Evolutionary conservation across 352 stramenopile species (phyloP), one percentile per base, ranked within the genome.

Genomic region (Pythium chondricola): DNA sequence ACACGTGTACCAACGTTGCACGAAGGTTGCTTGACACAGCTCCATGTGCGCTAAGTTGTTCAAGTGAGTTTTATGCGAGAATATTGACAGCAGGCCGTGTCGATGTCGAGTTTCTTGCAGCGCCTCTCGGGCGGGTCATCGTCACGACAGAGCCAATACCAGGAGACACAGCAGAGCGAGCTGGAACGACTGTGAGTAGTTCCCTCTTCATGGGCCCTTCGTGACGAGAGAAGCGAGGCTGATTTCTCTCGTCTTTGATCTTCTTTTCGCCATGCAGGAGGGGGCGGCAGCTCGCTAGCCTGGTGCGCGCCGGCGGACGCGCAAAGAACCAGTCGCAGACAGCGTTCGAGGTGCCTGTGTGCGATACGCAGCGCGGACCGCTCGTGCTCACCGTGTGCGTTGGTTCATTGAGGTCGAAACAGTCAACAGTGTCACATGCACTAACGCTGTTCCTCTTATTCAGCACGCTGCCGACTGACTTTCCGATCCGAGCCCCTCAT

Each of bases 311-410:
- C 3, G 82, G 82, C 32, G 79, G 72, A n/a, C 69, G 76, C 45
- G 82, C 82, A 27, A 89, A 85, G 64, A 89, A 93, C 63, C 78
- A 87, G 46, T 71, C 88, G 63, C 81, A 93, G 67, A 90, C 81
- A 43, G 85, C 56, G 44, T 93, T 93, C 46, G 82, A 93, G 42
- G 78, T 90, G 39, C 55, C 67, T 13, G 63, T 93, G 16, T 61
- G 60, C 0, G 72, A 91, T 32, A 88, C 80, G 13, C 26, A 70
- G 30, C 68, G 74, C 29, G 74, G 82, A 0, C 58, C 56, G 33
- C 52, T 89, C 2, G 24, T 48, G 11, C 42, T 90, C 48, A 48
- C 69, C 17, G 35, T 91, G 80, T 91, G 39, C 29, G 58, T 60
- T 0, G 6, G 13, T 33, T n/a, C n/a, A n/a, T n/a, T n/a, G n/a